Evolutionary conservation across 2,329 filamentous ascomycete genomes (phyloP), one percentile per base, ranked within the genome.

Genomic region (Aspergillus luchuensis): DNA sequence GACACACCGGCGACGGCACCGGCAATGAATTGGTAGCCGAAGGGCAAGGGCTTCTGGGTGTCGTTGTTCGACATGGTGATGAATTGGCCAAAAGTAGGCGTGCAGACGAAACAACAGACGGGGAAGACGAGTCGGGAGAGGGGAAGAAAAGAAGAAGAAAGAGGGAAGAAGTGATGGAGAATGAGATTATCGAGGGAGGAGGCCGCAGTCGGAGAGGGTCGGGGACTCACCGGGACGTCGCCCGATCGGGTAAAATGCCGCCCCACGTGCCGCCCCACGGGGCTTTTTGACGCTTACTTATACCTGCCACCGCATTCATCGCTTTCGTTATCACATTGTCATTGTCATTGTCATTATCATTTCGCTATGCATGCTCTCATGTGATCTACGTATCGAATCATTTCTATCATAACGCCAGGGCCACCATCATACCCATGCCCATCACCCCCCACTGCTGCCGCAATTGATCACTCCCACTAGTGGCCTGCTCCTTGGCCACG

Each of bases 1-100:
- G 94, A 98, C 67, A 99, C 93, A 84, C 95, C 95, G 74, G 95
- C 95, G 76, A 99, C 91, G 76, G 95, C 95, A 82, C 93, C 93
- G 74, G 94, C 93, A 77, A 89, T 90, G 84, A 98, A 97, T 82
- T 97, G 93, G 87, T 97, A 97, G 70, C 87, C 79, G 80, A 97
- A 97, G 61, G 92, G 92, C 69, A 97, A 87, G 61, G 93, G 91
- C 81, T 92, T 90, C 67, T 88, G 78, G 56, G 85, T 80, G 66
- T 85, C 81, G 67, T 82, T 68, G 62, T 66, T 74, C 66, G 87
- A 83, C 88, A 90, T 90, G 71, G 72, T 83, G 81, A 74, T 6
- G 11, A n/a, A 50, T 38, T 30, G 49, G 19, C 25, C 25, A 11
- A 11, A 23, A 8, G 39, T 30, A n/a, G 48, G 17, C 45, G 54